Base-by-base conservation (phyloP, 2,329 filamentous ascomycete genomes). In the Periglandula ipomoeae region DNA sequence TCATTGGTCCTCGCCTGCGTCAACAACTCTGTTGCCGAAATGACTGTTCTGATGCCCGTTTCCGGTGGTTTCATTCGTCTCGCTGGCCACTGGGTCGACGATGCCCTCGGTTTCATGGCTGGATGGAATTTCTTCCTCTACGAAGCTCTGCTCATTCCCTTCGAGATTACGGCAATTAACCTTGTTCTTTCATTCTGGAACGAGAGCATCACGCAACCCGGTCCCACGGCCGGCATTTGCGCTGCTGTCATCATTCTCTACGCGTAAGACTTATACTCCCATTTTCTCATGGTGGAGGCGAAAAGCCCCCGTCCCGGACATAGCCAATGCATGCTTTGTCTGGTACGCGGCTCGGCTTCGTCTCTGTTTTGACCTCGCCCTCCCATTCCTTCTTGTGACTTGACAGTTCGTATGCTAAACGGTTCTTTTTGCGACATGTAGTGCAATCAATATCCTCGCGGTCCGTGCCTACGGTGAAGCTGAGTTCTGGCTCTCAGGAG, bases 401-500 rank as follows among this genome's bases (percentile, higher is more conserved):
- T 38, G n/a, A n/a, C 50, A 49, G 53, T 52, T 50, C 22, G 22
- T 34, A 59, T 57, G 53, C 64, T 66, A 62, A 68, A 55, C 47
- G 34, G 44, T 52, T 17, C 38, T 53, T 22, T 44, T 53, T 56
- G n/a, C 19, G 46, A 47, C 53, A 7, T 53, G 47, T 60, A 75
- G 72, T 58, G 58, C 69, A 39, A 70, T 86, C 56, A 87, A 87
- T 57, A 58, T 85, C 38, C 74, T 86, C 52, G 79, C 79, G 26
- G 81, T 85, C 32, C 73, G 78, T 53, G 80, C 70, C 66, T 86
- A 81, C 57, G 83, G 84, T 53, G 82, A 87, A 61, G 78, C 82
- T 10, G 86, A 90, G 59, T 90, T 90, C 58, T 82, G 76, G 75
- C 68, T 82, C 3, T 75, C 77, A 2, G 67, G 66, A 35, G 80